These are phyloP conservation scores for Rosellinia necatrix DNA, from an alignment of 2,329 filamentous ascomycete species.

Conservation along the genomic window DNA sequence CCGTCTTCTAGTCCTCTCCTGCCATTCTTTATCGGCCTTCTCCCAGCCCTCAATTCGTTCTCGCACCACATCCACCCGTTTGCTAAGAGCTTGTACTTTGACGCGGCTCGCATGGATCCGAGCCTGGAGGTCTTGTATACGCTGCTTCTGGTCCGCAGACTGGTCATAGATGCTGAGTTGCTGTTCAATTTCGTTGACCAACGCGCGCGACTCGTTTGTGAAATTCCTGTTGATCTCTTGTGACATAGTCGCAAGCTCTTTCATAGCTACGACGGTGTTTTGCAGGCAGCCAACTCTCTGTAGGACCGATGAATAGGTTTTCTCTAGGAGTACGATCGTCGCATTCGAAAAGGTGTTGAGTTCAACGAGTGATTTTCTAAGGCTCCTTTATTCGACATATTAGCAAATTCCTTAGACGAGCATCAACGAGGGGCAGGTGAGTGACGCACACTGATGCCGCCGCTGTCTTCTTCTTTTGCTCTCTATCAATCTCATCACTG, in stretches of 20 bases:
- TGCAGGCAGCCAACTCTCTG: slow-evolving; percentile 70
- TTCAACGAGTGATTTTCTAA: slow-evolving; percentile 56
- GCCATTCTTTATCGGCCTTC: slow-evolving; percentile 67
- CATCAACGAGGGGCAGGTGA: neutral
- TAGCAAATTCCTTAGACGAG: slow-evolving; percentile 26
- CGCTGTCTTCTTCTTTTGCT: slow-evolving; percentile 48
- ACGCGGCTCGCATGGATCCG: slow-evolving; percentile 65
- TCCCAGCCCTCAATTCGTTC: slow-evolving; percentile 70
- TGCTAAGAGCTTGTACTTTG: slow-evolving; percentile 63
- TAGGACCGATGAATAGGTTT: slow-evolving; percentile 74
- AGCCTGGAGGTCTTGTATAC: slow-evolving; percentile 64
- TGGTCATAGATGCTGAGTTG: slow-evolving; percentile 65
- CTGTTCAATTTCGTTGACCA: slow-evolving; percentile 62
- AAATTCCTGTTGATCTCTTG: slow-evolving; percentile 64
- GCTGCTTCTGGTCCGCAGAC: slow-evolving; percentile 68
- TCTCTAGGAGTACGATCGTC: slow-evolving; percentile 70
- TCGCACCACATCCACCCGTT: slow-evolving; percentile 67
- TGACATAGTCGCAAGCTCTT: slow-evolving; percentile 68
- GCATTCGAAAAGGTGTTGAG: slow-evolving; percentile 64
- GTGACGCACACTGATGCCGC: slow-evolving; percentile 48
- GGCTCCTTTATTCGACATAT: slow-evolving; percentile 46
- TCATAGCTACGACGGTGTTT: slow-evolving; percentile 66
- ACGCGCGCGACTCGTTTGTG: slow-evolving; percentile 59
- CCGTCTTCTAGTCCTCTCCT: slow-evolving; percentile 67
- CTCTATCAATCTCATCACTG: slow-evolving; percentile 47